Evolutionary conservation across 257 asterid genomes (phyloP), one percentile per base, ranked within the genome.

Genomic region (Ocimum tenuiflorum): DNA sequence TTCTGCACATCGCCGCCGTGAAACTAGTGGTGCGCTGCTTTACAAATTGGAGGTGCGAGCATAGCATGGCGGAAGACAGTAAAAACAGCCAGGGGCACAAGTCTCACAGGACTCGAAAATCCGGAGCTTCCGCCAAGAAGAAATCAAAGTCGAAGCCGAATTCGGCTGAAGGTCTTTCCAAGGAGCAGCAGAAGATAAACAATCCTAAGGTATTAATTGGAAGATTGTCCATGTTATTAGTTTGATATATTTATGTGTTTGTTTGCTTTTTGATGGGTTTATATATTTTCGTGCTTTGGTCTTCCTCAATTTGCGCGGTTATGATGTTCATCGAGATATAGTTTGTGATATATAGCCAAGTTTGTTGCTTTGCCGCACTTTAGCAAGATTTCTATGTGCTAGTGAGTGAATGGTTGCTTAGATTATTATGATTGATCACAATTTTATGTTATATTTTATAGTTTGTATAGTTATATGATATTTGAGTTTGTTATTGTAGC

Each of bases 61-160:
- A 78, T 17, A 42, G 19, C 53, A 78, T 78, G 82, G 76, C 60
- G 73, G 69, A 45, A 9, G 59, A 35, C 1, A 65, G 59, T 3
- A 76, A 69, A 3, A 57, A 74, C 24, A 58, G 47, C 50, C 91
- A 82, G 82, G 77, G 65, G 58, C 95, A 92, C 81, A 89, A 92
- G 77, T 75, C 91, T 60, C 97, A 92, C 10, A 77, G 97, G 72
- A 63, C 79, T 20, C 86, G 83, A 33, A 82, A 79, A 67, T 69
- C 95, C 2, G 96, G 99, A 50, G 84, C 97, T 18, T 83, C 95
- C n/a, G 88, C 83, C 0, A 89, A 86, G 81, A 87, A 86, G 75
- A 89, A 87, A 64, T 41, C 86, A 0, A 87, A 80, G 75, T 68
- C 84, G 36, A 67, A 78, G 19, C 73, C 77, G 41, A 74, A 56